Conservation (phyloP, 768 basidiomycete genomes). For the Kwoniella bestiolae region DNA sequence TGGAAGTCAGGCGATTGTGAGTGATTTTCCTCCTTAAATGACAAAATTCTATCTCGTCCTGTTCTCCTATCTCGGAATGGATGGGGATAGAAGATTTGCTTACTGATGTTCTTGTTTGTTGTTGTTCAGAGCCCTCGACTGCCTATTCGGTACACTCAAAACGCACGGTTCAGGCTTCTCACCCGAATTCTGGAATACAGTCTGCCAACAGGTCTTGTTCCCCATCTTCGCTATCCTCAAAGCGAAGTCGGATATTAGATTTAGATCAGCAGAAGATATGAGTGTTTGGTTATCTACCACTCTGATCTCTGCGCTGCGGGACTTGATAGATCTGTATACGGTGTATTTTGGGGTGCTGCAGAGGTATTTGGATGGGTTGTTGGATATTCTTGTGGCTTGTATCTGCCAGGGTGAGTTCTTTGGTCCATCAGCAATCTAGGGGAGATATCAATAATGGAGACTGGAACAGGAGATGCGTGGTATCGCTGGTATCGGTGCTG, state of each 20-base stretch:
- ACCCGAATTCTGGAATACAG: conserved; percentile 95
- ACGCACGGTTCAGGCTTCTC: conserved; percentile 82
- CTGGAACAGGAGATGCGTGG: no score
- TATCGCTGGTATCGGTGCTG: no score
- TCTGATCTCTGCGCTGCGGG: conserved; percentile 95
- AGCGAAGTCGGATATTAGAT: conserved; percentile 82
- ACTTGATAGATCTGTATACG: conserved; percentile 93
- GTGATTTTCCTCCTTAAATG: conserved; percentile 54
- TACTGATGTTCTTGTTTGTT: conserved; percentile 15
- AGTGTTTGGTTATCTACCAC: conserved; percentile 99
- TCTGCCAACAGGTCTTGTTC: conserved; percentile 94
- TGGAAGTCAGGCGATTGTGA: conserved; percentile 94
- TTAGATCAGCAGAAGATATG: conserved; percentile 97
- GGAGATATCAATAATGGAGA: no score
- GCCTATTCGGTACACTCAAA: conserved; percentile 90
- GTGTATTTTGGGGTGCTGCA: conserved; percentile 91
- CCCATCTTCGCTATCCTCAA: conserved; percentile 96
- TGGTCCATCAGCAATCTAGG: no score
- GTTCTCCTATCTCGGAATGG: conserved; percentile 11
- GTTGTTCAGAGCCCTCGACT: conserved; percentile 81
- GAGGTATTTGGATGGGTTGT: conserved; percentile 84
- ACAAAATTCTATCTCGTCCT: not conserved
- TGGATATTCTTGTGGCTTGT: conserved; percentile 91
- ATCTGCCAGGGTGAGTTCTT: conserved; percentile 87
- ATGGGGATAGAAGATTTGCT: no score